Evolutionary conservation across 345 rosid species (phyloP), one percentile per base, ranked within the genome.

Genomic region (Pelargonium nanum): DNA sequence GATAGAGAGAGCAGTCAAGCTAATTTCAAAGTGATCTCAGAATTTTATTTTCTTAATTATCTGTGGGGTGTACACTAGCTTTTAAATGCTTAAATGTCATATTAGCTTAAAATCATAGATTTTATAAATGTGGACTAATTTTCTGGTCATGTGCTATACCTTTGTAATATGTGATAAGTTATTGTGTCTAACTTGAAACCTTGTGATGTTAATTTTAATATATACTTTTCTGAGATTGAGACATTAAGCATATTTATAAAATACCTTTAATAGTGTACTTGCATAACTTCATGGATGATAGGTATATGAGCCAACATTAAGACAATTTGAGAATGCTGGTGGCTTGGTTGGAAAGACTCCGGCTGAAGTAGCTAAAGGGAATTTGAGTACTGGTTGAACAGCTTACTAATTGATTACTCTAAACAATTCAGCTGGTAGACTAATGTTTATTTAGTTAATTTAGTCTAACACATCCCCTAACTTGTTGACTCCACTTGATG

Each of bases 281-380:
- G 54, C 54, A 59, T 53, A 30, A 34, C 69, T 53, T 50, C 48
- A 19, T 74, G 75, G 70, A 55, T 70, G 75, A 70, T 80, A 92
- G 98, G 93, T 85, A 22, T 91, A 85, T 71, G 78, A 81, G 73
- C 93, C 98, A 64, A 81, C 88, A 15, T 81, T 85, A 53, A 68
- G 67, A 64, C 69, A 81, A 77, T 91, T 91, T 73, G 80, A 78
- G 62, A 74, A 60, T 72, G 85, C 70, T 21, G 96, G 98, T 24
- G 98, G 96, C 67, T 68, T 82, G 74, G 77, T 70, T 21, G 84
- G 81, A 63, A 77, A 67, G 75, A 79, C 86, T 67, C 98, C 96
- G 34, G 88, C 84, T 53, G 92, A 86, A 26, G 83, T 72, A 64
- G 74, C 90, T 20, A 80, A 79, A 79, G 96, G 98, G 88, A 73